A percentile compares a stretch with the other conserved stretches of the same genome.
Conservation (phyloP, 495 filamentous ascomycete species). For the Thermothielavioides terrestris region DNA sequence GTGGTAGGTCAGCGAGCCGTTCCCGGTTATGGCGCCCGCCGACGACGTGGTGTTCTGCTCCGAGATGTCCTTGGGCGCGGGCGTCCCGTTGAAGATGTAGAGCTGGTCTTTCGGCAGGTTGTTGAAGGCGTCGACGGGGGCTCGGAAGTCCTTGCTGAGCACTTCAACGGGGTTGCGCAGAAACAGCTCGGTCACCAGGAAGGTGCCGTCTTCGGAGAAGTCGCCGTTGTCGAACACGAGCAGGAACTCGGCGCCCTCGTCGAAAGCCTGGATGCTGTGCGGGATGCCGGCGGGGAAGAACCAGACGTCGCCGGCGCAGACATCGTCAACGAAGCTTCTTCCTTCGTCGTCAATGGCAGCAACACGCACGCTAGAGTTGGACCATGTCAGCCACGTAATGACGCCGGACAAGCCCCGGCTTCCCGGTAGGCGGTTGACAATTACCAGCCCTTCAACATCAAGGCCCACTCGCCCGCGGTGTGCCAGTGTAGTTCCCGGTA, state of each 20-base stretch:
- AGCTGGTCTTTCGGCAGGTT: slow-evolving; percentile 50
- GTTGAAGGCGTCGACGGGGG: slow-evolving; percentile 50
- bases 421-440: no score
- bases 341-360: slow-evolving; percentile 61
- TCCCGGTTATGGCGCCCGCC: slow-evolving; percentile 52
- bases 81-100: slow-evolving; percentile 60
- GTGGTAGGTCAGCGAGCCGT: no score
- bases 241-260: slow-evolving; percentile 63
- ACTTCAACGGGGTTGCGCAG: slow-evolving; percentile 56
- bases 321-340: slow-evolving; percentile 59
- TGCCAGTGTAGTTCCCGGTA: slow-evolving; percentile 70
- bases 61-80: slow-evolving; percentile 40
- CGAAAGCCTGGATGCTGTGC: slow-evolving; percentile 59
- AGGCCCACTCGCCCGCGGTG: slow-evolving; percentile 63
- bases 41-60: slow-evolving; percentile 53
- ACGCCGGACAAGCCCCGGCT: no score
- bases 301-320: slow-evolving; percentile 64
- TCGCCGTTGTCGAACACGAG: slow-evolving; percentile 60
- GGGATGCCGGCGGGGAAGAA: slow-evolving; percentile 67
- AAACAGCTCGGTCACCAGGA: slow-evolving; percentile 59
- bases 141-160: slow-evolving; percentile 56
- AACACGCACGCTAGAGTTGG: slow-evolving; percentile 49
- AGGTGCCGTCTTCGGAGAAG: slow-evolving; percentile 65
- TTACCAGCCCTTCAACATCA: slow-evolving; percentile 54
- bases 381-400: no score